Evolutionary conservation across 257 asterid species (phyloP).

Genomic region (Ilex aquifolium): DNA sequence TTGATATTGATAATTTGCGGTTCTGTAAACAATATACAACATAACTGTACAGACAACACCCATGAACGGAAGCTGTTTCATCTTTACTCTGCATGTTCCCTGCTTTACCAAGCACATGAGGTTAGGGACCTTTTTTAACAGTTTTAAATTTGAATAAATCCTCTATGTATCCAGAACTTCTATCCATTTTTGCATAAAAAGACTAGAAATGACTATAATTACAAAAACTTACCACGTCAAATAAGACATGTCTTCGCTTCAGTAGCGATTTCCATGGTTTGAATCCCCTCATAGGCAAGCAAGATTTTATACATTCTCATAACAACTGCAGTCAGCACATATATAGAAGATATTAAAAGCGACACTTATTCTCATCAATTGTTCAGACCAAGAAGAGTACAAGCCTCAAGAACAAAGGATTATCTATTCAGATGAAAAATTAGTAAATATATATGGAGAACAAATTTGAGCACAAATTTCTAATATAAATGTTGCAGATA

Average conservation of each 20-base stretch:
- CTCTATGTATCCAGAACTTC: neutral
- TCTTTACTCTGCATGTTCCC: constrained; percentile 63
- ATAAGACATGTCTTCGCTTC: constrained; percentile 51
- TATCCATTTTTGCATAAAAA: neutral
- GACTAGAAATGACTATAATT: neutral
- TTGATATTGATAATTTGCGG: constrained; percentile 74
- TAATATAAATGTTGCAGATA: neutral
- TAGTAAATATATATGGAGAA: no score
- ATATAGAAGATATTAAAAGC: constrained; percentile 9
- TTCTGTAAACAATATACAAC: constrained; percentile 67
- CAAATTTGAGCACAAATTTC: no score
- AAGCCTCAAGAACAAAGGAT: neutral
- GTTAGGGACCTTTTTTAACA: neutral
- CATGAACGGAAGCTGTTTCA: constrained; percentile 79
- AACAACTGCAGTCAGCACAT: constrained; percentile 31
- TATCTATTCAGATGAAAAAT: no score
- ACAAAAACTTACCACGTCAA: constrained; percentile 48
- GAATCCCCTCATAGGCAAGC: constrained; percentile 54
- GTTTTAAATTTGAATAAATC: no score
- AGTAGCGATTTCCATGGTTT: constrained; percentile 61
- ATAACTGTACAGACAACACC: constrained; percentile 63
- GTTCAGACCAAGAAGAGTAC: no score
- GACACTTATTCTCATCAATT: neutral
- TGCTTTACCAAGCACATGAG: constrained; percentile 26
- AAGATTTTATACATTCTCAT: constrained; percentile 18